Percentiles rank a stretch among this genome's conserved stretches.
Evolutionary conservation across 1,284 basidiomycete species (phyloP).

Genomic region (Cutaneotrichosporon spelunceum): DNA sequence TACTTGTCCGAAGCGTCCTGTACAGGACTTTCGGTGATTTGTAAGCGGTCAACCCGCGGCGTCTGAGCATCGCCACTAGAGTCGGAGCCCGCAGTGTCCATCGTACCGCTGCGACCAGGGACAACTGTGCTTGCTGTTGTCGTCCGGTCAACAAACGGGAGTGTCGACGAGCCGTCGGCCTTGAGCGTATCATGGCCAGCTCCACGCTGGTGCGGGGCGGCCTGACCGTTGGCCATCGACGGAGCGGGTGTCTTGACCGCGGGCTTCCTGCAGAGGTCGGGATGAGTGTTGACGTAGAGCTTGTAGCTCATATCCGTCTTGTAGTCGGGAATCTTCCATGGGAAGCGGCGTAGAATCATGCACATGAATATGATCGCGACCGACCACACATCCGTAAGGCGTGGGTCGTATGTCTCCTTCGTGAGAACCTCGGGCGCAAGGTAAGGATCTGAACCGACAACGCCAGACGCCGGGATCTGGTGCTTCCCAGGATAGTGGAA

Average conservation of each 20-base stretch:
- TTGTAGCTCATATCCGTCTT: constrained; percentile 90
- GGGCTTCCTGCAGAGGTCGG: constrained; percentile 65
- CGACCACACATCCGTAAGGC: constrained; percentile 98
- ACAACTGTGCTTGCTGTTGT: constrained; percentile 35
- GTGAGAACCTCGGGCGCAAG: constrained; percentile 93
- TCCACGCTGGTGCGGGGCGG: constrained; percentile 14
- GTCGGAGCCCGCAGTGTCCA: neutral
- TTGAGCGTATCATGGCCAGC: constrained; percentile 32
- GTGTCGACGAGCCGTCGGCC: constrained; percentile 40
- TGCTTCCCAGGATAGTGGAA: constrained; percentile 96
- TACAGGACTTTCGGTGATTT: constrained; percentile 32
- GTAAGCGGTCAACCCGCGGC: constrained; percentile 25
- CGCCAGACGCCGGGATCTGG: constrained; percentile 74
- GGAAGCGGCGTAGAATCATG: constrained; percentile 97
- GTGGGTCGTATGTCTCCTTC: constrained; percentile 80
- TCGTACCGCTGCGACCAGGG: constrained; percentile 5
- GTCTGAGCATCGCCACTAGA: constrained; percentile 30
- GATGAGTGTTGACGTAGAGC: constrained; percentile 87
- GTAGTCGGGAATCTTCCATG: constrained; percentile 96
- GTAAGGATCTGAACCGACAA: constrained; percentile 97
- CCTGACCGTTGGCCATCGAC: constrained; percentile 37
- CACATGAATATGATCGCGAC: constrained; percentile 99
- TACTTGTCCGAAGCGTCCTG: constrained; percentile 63
- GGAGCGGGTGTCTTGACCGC: constrained; percentile 45
- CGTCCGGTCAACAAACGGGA: constrained; percentile 38